Percentiles rank a stretch among this genome's conserved stretches.
phyloP scores from a whole-genome alignment of 768 basidiomycete species.

The Boletus speciosus region DNA sequence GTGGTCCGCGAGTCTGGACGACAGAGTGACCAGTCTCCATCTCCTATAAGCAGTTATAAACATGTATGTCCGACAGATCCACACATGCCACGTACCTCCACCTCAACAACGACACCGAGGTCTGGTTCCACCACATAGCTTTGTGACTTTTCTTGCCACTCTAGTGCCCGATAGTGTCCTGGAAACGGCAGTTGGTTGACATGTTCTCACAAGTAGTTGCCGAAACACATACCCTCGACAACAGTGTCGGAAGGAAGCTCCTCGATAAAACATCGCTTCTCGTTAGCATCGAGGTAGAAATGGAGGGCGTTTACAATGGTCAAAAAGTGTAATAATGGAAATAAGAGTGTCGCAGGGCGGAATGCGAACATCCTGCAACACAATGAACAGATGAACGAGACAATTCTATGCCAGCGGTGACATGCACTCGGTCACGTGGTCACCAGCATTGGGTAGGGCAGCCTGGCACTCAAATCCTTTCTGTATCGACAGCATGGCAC shows the following conservation, averaged over 20 bases:
- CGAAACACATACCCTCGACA: conserved; percentile 67
- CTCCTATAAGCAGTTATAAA: conserved; percentile 53
- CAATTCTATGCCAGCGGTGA: not conserved
- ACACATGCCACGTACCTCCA: conserved; percentile 59
- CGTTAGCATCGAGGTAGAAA: conserved; percentile 94
- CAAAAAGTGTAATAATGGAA: conserved; percentile 40
- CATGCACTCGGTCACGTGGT: conserved; percentile 19
- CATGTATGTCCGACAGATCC: not conserved
- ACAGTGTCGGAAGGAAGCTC: conserved; percentile 95
- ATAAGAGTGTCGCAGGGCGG: conserved; percentile 25
- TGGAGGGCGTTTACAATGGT: conserved; percentile 73
- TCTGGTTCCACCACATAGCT: conserved; percentile 67
- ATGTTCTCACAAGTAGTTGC: not conserved
- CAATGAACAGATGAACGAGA: not conserved
- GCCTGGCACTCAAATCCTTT: not conserved
- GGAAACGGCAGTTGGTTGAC: not conserved
- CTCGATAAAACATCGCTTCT: conserved; percentile 93
- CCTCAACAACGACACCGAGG: conserved; percentile 87
- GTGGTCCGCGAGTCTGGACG: conserved; percentile 85
- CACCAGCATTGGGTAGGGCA: not conserved
- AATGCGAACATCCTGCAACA: conserved; percentile 24
- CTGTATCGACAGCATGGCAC: conserved; percentile 41
- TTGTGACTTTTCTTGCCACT: conserved; percentile 79
- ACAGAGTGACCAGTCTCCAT: conserved; percentile 76
- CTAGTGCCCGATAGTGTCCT: conserved; percentile 92